Evolutionary conservation across 2,329 filamentous ascomycete species (phyloP), one percentile per base, ranked within the genome.

Genomic region (Fusarium nygamai): DNA sequence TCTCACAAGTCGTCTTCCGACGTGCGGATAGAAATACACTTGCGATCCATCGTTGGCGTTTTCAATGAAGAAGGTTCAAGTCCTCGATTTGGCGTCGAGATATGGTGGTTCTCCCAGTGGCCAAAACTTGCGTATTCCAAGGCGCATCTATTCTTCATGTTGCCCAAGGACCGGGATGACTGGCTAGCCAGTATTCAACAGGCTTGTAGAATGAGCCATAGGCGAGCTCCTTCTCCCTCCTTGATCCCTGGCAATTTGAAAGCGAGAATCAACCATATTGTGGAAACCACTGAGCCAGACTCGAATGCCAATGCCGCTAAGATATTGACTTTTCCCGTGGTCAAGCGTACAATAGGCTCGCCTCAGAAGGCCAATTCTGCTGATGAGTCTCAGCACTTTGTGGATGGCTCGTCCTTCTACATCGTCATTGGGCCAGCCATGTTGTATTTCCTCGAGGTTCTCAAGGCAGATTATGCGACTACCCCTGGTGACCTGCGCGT

Each of bases 341-440:
- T 87, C 34, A 87, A 85, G 57, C 84, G 88, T 29, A 83, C 84
- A 5, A 81, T 84, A 12, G 86, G 84, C 27, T 78, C 80, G 53
- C 78, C 79, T 31, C 78, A 83, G 24, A 86, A 85, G 73, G 69
- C 83, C 19, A 83, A 84, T 36, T 84, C 84, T 47, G 80, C 80
- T 14, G 83, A 84, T 13, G 85, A 86, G 38, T 77, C 81, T 3
- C 86, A 86, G 62, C 88, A 88, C 73, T 80, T 81, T 34, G 82
- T 83, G 27, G 88, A 89, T 34, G 82, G 83, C n/a, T 83, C 86
- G 2, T 88, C 88, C 2, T 89, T 87, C 67, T 90, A 88, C 74
- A 81, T 90, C 31, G 86, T 86, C 7, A 84, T 90, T 33, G 88
- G 87, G 29, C 85, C 87, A 34, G 87, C 88, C 68, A 84, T 87